Conservation (phyloP, 2,329 filamentous ascomycete species). For the Coleophoma eucalyptorum region DNA sequence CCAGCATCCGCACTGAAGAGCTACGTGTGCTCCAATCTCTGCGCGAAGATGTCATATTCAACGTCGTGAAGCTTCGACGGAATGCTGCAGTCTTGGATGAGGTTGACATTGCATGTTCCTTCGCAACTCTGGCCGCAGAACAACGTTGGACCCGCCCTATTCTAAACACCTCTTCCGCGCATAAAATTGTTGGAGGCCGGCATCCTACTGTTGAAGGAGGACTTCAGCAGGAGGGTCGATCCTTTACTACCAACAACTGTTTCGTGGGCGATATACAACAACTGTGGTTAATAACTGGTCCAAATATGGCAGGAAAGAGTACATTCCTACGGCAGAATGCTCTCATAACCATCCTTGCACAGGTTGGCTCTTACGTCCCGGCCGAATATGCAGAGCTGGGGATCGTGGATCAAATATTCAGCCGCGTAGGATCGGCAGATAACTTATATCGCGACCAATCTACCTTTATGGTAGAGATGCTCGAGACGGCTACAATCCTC, state of each 20-base stretch:
- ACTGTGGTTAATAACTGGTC: constrained; percentile 69
- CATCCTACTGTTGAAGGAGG: constrained; percentile 91
- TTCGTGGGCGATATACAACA: constrained; percentile 65
- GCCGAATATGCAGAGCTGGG: constrained; percentile 83
- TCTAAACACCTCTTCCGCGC: constrained; percentile 59
- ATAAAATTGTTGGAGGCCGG: constrained; percentile 79
- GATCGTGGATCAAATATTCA: constrained; percentile 94
- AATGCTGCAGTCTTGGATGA: constrained; percentile 93
- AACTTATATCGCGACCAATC: constrained; percentile 93
- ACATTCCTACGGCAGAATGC: constrained; percentile 96
- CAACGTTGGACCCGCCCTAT: constrained; percentile 70
- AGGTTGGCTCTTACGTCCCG: constrained; percentile 89
- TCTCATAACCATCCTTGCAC: constrained; percentile 87
- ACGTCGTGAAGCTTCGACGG: constrained; percentile 79
- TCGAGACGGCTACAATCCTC: constrained; percentile 89
- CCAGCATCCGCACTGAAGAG: constrained; percentile 81
- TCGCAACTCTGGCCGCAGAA: constrained; percentile 74
- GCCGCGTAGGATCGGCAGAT: constrained; percentile 88
- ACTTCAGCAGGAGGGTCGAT: constrained; percentile 72
- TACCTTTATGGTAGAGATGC: constrained; percentile 99
- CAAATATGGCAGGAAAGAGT: constrained; percentile 99
- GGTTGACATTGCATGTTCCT: constrained; percentile 84
- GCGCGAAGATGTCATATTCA: constrained; percentile 71
- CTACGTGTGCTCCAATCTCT: constrained; percentile 72
- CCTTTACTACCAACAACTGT: constrained; percentile 84